Percentiles rank a stretch among this genome's conserved stretches.
Conservation (phyloP, 192 early-diverging fungal species). For the Paraglomus occultum region DNA sequence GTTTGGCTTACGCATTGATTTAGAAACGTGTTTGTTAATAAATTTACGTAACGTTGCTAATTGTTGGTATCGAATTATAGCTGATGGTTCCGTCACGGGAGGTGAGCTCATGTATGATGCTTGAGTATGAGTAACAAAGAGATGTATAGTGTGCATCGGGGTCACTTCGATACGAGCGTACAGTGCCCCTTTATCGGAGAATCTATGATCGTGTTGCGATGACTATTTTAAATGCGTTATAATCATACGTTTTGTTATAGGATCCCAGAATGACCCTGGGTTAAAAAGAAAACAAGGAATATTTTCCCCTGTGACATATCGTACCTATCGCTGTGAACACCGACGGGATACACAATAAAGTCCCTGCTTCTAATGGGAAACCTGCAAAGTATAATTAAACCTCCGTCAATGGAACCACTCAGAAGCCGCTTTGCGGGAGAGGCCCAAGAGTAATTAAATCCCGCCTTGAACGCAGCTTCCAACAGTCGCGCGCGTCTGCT, state of each 20-base stretch:
- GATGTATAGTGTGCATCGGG: conserved; percentile 49
- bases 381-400: conserved; percentile 71
- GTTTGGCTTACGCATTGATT: conserved; percentile 29
- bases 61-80: conserved; percentile 59
- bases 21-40: conserved; percentile 37
- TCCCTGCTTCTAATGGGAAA: conserved; percentile 64
- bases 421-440: conserved; percentile 59
- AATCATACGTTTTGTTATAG: conserved; percentile 12
- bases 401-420: conserved; percentile 70
- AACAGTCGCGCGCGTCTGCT: conserved; percentile 57
- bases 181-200: conserved; percentile 72
- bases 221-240: conserved; percentile 13
- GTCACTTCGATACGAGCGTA: conserved; percentile 69
- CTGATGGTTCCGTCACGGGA: conserved; percentile 54
- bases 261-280: not conserved
- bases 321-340: conserved; percentile 72
- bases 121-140: conserved; percentile 86
- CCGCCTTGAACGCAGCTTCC: conserved; percentile 56
- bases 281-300: conserved; percentile 1
- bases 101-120: conserved; percentile 63
- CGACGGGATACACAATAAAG: conserved; percentile 60
- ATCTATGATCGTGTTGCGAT: conserved; percentile 34
- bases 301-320: conserved; percentile 12
- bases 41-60: conserved; percentile 64
- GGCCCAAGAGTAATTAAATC: conserved; percentile 66